Percentiles rank a stretch among this genome's conserved stretches.
Conservation (phyloP, 2,329 filamentous ascomycete species). For the Coniella vitis region DNA sequence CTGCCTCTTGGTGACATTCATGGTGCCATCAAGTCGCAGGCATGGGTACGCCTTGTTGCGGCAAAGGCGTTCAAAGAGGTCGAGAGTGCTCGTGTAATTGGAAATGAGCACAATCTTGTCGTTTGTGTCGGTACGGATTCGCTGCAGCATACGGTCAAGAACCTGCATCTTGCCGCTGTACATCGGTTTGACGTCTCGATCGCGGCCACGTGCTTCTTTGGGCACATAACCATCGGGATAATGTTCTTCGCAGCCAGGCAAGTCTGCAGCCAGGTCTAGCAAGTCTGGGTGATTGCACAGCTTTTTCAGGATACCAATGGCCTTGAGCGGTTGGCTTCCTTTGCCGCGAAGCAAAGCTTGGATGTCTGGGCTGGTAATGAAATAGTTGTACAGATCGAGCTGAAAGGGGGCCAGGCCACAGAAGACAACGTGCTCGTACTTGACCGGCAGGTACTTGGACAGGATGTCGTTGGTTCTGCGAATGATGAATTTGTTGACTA, state of each 20-base stretch:
- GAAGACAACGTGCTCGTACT: conserved; percentile 99
- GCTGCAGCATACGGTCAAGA: conserved; percentile 93
- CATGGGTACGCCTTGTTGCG: conserved; percentile 77
- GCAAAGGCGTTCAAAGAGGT: conserved; percentile 88
- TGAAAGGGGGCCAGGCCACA: conserved; percentile 93
- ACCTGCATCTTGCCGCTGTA: conserved; percentile 99
- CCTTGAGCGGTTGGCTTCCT: conserved; percentile 91
- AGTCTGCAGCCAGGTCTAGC: conserved; percentile 71
- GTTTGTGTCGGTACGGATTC: conserved; percentile 91
- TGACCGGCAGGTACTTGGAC: conserved; percentile 94
- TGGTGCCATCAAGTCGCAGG: conserved; percentile 87
- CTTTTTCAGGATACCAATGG: conserved; percentile 95
- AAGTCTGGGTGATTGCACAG: conserved; percentile 97
- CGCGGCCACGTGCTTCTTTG: conserved; percentile 79
- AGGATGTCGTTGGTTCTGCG: conserved; percentile 95
- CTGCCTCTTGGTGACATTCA: conserved; percentile 95
- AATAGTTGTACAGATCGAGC: conserved; percentile 89
- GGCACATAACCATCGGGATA: conserved; percentile 85
- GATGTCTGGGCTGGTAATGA: conserved; percentile 92
- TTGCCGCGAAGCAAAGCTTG: conserved; percentile 87
- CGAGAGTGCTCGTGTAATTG: conserved; percentile 94
- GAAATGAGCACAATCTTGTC: conserved; percentile 99
- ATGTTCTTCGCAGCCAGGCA: conserved; percentile 76
- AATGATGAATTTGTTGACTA: conserved; percentile 99
- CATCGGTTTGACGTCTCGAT: conserved; percentile 88